Base-by-base conservation (phyloP, 768 basidiomycete genomes). In the Termitomyces sp. region DNA sequence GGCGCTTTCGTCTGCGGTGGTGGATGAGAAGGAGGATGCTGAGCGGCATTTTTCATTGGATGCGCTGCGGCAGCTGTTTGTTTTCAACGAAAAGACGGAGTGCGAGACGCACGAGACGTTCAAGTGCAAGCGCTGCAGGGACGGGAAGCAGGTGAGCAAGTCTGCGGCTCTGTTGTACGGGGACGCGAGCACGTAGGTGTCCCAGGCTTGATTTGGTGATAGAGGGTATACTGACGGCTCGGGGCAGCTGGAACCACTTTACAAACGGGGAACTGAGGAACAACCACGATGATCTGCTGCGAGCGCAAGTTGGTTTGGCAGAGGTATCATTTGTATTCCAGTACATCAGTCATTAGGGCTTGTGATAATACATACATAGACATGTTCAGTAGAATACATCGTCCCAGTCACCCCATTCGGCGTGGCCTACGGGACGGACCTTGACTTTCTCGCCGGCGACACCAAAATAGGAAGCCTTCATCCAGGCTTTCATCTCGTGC, bases 91-190 rank as follows among this genome's bases (percentile, higher is more conserved):
- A 62, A 73, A 82, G 47, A 95, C 94, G 6, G 68, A 85, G 10
- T 93, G 90, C 64, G 94, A 98, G 67, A 98, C 97, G 35, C 97
- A 99, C 64, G 96, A 98, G 66, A 95, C 94, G 8, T 98, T 96
- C 82, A 98, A 98, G 72, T 95, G 93, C 72, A 92, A 91, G 69
- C 81, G 91, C 50, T 96, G 94, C 70, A 87, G 82, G 72, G 78
- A 94, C 60, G 94, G 93, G 19, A 88, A 81, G 64, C 97, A 98
- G 69, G 66, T 79, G 44, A 77, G 83, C 64, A 98, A 96, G 71
- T 78, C 91, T 3, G 84, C 87, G 2, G 94, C 92, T 0, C 69
- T 98, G 64, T 68, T 99, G 15, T 98, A 98, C 62, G 97, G 97
- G 15, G 97, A 99, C 69, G 94, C 91, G 2, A 95, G 92, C 89